Conservation (phyloP, 371 early-diverging fungal species). For the Phascolomyces articulosus region DNA sequence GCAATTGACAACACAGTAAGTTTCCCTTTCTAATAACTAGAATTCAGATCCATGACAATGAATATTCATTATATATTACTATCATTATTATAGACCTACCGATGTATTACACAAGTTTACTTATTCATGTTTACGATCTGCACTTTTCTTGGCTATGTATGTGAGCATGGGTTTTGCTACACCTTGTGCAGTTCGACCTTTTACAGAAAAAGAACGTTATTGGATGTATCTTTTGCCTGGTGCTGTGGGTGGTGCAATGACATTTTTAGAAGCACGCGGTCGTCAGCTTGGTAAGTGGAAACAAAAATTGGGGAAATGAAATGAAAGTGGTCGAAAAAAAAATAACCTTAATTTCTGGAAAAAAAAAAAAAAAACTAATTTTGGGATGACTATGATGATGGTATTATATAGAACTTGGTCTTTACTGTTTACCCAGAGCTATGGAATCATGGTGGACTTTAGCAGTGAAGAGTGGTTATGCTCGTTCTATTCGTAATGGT, state of each 20-base stretch:
- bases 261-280: slow-evolving; percentile 75
- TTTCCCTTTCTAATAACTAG: neutral
- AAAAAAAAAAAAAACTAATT: no score
- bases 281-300: slow-evolving; percentile 64
- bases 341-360: no score
- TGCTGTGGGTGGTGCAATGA: slow-evolving; percentile 66
- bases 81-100: slow-evolving; percentile 30
- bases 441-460: slow-evolving; percentile 76
- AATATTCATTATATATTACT: no score
- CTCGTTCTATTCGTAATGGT: slow-evolving; percentile 51
- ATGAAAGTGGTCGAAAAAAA: no score
- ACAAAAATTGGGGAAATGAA: no score
- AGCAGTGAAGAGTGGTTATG: slow-evolving; percentile 45
- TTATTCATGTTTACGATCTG: slow-evolving; percentile 67
- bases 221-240: slow-evolving; percentile 69
- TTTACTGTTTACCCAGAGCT: slow-evolving; percentile 84
- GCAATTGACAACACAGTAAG: slow-evolving; percentile 52
- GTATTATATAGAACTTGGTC: slow-evolving; percentile 64
- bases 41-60: no score
- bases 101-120: slow-evolving; percentile 40
- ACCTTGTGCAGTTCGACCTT: slow-evolving; percentile 67
- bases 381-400: neutral
- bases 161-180: slow-evolving; percentile 64
- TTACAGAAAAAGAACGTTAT: slow-evolving; percentile 56
- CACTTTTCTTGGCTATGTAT: slow-evolving; percentile 74